Base-by-base conservation (phyloP, 306 rosid genomes). In the Alnus glutinosa region DNA sequence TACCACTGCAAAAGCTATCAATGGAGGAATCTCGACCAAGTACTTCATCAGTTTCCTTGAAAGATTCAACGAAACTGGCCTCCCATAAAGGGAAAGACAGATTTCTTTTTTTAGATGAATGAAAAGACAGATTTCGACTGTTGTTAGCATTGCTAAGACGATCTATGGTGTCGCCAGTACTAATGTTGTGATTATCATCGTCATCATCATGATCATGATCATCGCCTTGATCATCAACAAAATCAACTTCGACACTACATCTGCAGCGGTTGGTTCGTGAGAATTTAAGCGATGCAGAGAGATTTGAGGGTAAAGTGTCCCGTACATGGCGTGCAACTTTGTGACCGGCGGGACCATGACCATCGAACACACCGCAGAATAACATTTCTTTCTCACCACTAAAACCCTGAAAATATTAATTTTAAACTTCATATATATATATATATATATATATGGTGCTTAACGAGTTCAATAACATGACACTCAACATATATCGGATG, bases 341-440 rank as follows among this genome's bases (percentile, higher is more conserved):
- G 85, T 96, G 99, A 13, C 99, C 99, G 48, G 75, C 71, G 50
- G 98, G 97, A 76, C 99, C 98, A 77, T 96, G 99, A 49, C 99
- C 99, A 82, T 96, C 99, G 71, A 96, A 96, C 82, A 96, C 96
- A 37, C 98, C 99, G 47, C 98, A 96, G 55, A 93, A 87, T 49
- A 82, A 49, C 91, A 82, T 75, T 46, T 81, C 94, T 67, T 87
- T 74, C 73, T 89, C 93, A 48, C 94, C 97, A 4, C 83, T 61
- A 50, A 80, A 93, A 82, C 88, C 91, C 99, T 96, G 78, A 50
- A 34, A 32, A 49, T 58, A 55, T 54, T 37, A 5, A 23, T 9
- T 23, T 58, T 9, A 9, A 9, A 55, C 19, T 57, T 57, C 63
- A 57, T 7, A 23, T 23, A 23, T 23, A 23, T 23, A 3, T 28